Evolutionary conservation across 2,329 filamentous ascomycete species (phyloP).

Genomic region (Microdochium nivale): DNA sequence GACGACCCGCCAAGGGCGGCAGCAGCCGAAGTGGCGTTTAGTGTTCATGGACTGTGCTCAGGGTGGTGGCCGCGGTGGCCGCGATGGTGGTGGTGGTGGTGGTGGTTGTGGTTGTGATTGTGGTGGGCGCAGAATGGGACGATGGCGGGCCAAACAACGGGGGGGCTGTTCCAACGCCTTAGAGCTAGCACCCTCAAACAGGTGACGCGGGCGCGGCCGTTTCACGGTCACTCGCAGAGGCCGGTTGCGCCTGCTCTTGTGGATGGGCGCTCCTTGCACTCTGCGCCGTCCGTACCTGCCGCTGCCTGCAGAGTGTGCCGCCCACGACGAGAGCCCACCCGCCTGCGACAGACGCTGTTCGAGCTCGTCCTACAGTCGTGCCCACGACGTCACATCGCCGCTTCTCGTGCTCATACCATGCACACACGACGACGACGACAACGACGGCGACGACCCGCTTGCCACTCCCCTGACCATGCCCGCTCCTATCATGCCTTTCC

Average conservation of each 20-base stretch:
- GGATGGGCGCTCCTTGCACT: too few relatives aligned
- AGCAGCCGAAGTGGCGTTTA: background rate
- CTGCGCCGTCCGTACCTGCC: too few relatives aligned
- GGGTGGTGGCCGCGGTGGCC: too few relatives aligned
- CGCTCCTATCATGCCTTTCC: too few relatives aligned
- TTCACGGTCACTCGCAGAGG: background rate
- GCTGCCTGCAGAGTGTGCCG: too few relatives aligned
- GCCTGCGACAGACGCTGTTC: background rate
- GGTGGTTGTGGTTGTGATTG: background rate
- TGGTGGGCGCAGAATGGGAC: background rate
- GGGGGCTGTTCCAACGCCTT: background rate
- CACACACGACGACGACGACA: too few relatives aligned
- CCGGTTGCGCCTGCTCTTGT: too few relatives aligned
- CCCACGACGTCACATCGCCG: background rate
- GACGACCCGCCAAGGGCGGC: background rate
- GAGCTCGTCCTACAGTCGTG: background rate
- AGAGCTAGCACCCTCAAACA: background rate
- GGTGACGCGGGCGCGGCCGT: background rate
- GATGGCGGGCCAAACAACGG: background rate
- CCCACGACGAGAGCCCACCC: background rate
- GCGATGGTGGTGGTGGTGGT: too few relatives aligned
- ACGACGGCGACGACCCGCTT: too few relatives aligned
- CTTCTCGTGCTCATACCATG: too few relatives aligned
- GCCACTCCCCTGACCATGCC: too few relatives aligned
- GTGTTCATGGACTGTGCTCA: background rate